These are phyloP conservation scores for Thermothielavioides terrestris DNA, from an alignment of 495 filamentous ascomycete species.

Conservation along the genomic window DNA sequence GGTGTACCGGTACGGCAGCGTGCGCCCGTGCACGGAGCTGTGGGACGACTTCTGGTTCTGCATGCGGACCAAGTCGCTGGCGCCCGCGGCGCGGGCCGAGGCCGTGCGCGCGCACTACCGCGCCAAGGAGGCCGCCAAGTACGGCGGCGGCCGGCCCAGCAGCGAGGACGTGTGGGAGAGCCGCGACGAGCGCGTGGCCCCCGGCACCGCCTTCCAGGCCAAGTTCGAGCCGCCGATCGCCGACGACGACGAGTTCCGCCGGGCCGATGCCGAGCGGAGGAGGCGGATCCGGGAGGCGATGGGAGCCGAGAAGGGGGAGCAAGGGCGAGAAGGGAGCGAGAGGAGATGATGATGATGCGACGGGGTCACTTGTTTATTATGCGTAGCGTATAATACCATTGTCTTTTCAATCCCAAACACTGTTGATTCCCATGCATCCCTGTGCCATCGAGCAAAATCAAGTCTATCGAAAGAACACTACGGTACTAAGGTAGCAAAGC, in stretches of 20 bases:
- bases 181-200: conserved; percentile 43
- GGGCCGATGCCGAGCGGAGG: conserved; percentile 44
- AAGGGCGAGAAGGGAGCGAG: conserved; percentile 4
- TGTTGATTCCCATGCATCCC: too few relatives aligned
- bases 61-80: conserved; percentile 64
- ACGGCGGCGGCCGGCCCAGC: conserved; percentile 54
- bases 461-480: too few relatives aligned
- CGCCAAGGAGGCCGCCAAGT: conserved; percentile 59
- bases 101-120: conserved; percentile 63
- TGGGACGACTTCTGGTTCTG: conserved; percentile 94
- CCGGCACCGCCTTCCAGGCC: conserved; percentile 35
- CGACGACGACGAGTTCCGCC: conserved; percentile 52
- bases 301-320: conserved; percentile 8
- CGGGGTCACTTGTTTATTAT: too few relatives aligned
- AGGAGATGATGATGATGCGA: conserved; percentile 1
- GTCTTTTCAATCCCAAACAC: too few relatives aligned
- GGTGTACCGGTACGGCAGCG: conserved; percentile 73
- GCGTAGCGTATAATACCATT: background rate
- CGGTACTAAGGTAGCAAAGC: too few relatives aligned
- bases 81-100: conserved; percentile 41
- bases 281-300: conserved; percentile 26
- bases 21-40: conserved; percentile 66
- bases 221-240: conserved; percentile 44
- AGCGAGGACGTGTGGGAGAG: conserved; percentile 91
- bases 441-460: too few relatives aligned